Evolutionary conservation across 2,329 filamentous ascomycete genomes (phyloP), one percentile per base, ranked within the genome.

Genomic region (Claviceps monticola): DNA sequence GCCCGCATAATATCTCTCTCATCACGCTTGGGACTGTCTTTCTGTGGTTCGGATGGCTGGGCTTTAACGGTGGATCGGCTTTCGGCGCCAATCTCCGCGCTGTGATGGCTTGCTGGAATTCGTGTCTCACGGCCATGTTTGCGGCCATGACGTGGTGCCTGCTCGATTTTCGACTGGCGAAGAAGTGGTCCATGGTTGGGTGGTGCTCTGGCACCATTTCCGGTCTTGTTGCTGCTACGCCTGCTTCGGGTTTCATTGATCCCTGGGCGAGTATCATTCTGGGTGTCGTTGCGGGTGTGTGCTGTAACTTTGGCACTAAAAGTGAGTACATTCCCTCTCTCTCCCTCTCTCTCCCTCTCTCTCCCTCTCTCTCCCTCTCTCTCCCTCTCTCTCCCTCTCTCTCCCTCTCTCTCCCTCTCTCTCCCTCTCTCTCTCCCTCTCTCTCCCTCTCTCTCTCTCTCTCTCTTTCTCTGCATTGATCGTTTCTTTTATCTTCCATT

Each of bases 1-100:
- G 93, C 59, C 93, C 93, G 17, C 93, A 98, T 77, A 98, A 98
- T 74, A 93, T 97, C 59, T 95, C 90, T 5, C 80, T 97, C 63
- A 95, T 98, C 71, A 90, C 93, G 1, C 84, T 97, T 60, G 93
- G 93, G 56, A 97, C 93, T 3, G 80, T 95, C 58, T 80, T 98
- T 61, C 88, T 98, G 52, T 97, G 90, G 90, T 97, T 97, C 63
- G 93, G 93, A 63, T 98, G 93, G 93, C 77, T 98, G 57, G 93
- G 90, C 51, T 98, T 98, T 81, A 98, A 98, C 76, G 93, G 91
- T 61, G 93, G 93, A 57, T 96, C 90, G 23, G 75, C 91, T 41
- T 95, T 96, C 60, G 90, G 91, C 60, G 88, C 90, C 59, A 96
- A 96, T 74, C 78, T 97, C 51, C 86, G 93, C 58, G 93, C 93